Conservation (phyloP, 805 yeast genomes). For the Myxozyma vanderwaltii region DNA sequence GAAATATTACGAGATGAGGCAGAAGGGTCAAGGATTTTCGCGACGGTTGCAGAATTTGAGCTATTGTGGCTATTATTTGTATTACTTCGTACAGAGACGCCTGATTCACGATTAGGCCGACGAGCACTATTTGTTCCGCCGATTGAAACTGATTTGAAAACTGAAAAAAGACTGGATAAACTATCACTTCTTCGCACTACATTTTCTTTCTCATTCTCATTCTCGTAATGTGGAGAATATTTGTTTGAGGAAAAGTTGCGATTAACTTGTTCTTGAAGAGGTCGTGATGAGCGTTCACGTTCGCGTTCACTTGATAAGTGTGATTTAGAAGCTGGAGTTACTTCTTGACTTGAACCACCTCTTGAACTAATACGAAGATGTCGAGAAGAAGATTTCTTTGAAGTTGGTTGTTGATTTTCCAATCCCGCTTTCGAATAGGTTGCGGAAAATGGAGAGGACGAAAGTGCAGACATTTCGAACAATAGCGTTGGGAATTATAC, state of each 20-base stretch:
- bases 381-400: not conserved
- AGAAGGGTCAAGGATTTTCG: not conserved
- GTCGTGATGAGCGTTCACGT: not conserved
- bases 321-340: not conserved
- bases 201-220: not conserved
- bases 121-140: not conserved
- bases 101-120: constrained; percentile 2
- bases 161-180: constrained; percentile 13
- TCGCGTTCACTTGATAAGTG: not conserved
- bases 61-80: not conserved
- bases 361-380: not conserved
- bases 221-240: not conserved
- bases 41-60: not conserved
- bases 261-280: constrained; percentile 1
- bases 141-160: constrained; percentile 5
- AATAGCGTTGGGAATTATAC: too few relatives aligned
- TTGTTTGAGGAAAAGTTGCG: not conserved
- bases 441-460: not conserved
- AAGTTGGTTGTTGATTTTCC: not conserved
- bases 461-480: too few relatives aligned
- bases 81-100: not conserved
- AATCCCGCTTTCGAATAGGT: not conserved
- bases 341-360: not conserved
- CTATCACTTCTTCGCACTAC: constrained; percentile 8
- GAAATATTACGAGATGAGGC: not conserved